Conservation (phyloP, 1,284 basidiomycete genomes). For the Sphagnurus paluster region DNA sequence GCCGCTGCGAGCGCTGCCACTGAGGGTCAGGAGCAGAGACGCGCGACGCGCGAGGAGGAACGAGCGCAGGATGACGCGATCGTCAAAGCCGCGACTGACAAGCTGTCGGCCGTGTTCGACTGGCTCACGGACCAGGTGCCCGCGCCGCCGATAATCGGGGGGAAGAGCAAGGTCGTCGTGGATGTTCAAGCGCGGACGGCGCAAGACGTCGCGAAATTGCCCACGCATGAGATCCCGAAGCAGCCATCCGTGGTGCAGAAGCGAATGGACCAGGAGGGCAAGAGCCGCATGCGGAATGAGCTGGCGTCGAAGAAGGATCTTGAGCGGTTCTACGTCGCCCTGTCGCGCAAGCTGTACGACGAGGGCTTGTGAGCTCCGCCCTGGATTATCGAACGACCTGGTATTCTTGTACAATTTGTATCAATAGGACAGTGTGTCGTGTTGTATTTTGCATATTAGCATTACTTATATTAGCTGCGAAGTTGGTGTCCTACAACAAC, state of each 20-base stretch:
- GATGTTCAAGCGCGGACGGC: slow-evolving; percentile 11
- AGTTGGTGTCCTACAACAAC: too few relatives aligned
- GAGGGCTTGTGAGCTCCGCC: slow-evolving; percentile 61
- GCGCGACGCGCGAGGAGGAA: neutral
- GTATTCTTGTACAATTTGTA: too few relatives aligned
- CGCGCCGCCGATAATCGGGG: slow-evolving; percentile 24
- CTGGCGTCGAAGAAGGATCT: slow-evolving; percentile 61
- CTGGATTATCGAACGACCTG: too few relatives aligned
- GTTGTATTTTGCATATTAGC: too few relatives aligned
- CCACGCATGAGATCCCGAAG: slow-evolving; percentile 6
- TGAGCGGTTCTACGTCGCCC: slow-evolving; percentile 75
- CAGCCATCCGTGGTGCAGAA: slow-evolving; percentile 26
- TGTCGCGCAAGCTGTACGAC: slow-evolving; percentile 77
- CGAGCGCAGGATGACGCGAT: slow-evolving; percentile 47
- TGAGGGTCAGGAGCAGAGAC: neutral
- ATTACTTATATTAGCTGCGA: too few relatives aligned
- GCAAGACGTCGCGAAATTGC: slow-evolving; percentile 5
- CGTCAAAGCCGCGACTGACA: slow-evolving; percentile 67
- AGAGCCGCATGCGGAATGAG: slow-evolving; percentile 43
- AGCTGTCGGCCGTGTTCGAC: slow-evolving; percentile 70
- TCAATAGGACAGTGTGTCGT: too few relatives aligned
- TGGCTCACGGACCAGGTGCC: slow-evolving; percentile 78
- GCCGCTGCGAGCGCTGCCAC: slow-evolving; percentile 23
- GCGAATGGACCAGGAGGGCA: slow-evolving; percentile 29
- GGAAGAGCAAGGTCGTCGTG: slow-evolving; percentile 19